Percentiles rank a stretch among this genome's conserved stretches.
phyloP scores from a whole-genome alignment of 805 yeast species.

The Candida tallmaniae region DNA sequence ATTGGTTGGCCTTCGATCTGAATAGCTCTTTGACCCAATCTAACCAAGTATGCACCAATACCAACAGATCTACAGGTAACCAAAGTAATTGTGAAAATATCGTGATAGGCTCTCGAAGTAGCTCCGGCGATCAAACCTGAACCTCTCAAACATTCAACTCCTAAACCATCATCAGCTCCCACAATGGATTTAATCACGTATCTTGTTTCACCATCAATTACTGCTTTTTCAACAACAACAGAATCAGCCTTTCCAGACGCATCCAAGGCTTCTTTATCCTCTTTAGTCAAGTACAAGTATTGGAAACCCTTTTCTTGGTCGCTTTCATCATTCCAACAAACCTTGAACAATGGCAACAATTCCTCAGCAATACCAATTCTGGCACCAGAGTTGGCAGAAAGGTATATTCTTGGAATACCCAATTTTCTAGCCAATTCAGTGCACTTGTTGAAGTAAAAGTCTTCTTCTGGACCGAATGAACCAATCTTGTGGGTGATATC shows the following conservation, averaged over 20 bases:
- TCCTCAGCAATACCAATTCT: conserved; percentile 98
- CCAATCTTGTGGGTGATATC: conserved; percentile 98
- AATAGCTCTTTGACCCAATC: conserved; percentile 98
- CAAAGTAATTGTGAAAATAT: conserved; percentile 93
- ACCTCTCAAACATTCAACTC: conserved; percentile 97
- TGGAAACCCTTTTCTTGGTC: conserved; percentile 83
- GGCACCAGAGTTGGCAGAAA: conserved; percentile 99
- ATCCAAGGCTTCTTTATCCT: conserved; percentile 53
- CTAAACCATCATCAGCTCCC: conserved; percentile 94
- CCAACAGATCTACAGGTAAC: conserved; percentile 99
- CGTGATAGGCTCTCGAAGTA: conserved; percentile 95
- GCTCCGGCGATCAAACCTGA: conserved; percentile 99
- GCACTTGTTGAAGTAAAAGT: conserved; percentile 83
- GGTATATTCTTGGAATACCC: conserved; percentile 93
- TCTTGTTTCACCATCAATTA: conserved; percentile 82
- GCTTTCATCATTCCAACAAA: conserved; percentile 82
- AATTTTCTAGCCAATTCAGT: conserved; percentile 86
- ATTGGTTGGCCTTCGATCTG: conserved; percentile 99
- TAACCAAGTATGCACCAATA: conserved; percentile 97
- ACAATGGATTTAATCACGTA: conserved; percentile 77
- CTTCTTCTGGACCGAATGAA: conserved; percentile 97
- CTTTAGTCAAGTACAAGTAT: conserved; percentile 77
- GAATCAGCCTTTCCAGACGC: conserved; percentile 56
- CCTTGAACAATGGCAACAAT: conserved; percentile 80
- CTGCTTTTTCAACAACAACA: conserved; percentile 71